Percentiles rank a stretch among this genome's conserved stretches.
These are phyloP conservation scores for Melanogaster broomeanus DNA, from an alignment of 768 basidiomycete genomes.

Conservation along the genomic window DNA sequence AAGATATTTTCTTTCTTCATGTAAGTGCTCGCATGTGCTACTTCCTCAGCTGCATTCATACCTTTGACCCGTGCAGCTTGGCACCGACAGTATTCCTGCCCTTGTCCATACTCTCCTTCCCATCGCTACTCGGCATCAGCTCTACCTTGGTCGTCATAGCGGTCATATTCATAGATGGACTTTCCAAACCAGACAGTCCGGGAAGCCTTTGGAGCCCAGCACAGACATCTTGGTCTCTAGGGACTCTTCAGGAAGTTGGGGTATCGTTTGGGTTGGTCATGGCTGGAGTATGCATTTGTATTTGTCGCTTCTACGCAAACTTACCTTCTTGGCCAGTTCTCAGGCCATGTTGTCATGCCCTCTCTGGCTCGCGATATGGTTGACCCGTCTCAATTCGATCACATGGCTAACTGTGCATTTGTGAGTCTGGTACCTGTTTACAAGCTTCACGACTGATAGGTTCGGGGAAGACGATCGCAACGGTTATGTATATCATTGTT, in stretches of 20 bases:
- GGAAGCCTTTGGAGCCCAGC: slow-evolving; percentile 82
- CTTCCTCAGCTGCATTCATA: neutral
- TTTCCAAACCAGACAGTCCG: slow-evolving; percentile 67
- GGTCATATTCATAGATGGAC: slow-evolving; percentile 83
- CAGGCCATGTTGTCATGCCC: slow-evolving; percentile 92
- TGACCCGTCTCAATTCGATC: slow-evolving; percentile 76
- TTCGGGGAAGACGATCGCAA: slow-evolving; percentile 55
- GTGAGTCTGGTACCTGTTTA: no score
- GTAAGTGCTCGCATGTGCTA: slow-evolving; percentile 41
- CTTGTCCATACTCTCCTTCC: slow-evolving; percentile 81
- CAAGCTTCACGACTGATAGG: neutral
- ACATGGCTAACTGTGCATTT: slow-evolving; percentile 86
- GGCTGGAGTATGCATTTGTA: slow-evolving; percentile 64
- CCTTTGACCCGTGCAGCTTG: slow-evolving; percentile 47
- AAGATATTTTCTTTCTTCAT: slow-evolving; percentile 73
- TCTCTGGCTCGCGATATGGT: slow-evolving; percentile 88
- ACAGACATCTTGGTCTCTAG: slow-evolving; percentile 60
- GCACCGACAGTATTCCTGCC: slow-evolving; percentile 87
- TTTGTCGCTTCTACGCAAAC: neutral
- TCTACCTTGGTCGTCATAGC: slow-evolving; percentile 75
- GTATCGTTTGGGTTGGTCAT: slow-evolving; percentile 89
- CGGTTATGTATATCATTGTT: slow-evolving; percentile 61
- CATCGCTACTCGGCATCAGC: slow-evolving; percentile 82
- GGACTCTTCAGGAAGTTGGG: slow-evolving; percentile 59
- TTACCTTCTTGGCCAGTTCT: slow-evolving; percentile 51